Base-by-base conservation (phyloP, 306 rosid species). In the Notholithocarpus densiflorus region DNA sequence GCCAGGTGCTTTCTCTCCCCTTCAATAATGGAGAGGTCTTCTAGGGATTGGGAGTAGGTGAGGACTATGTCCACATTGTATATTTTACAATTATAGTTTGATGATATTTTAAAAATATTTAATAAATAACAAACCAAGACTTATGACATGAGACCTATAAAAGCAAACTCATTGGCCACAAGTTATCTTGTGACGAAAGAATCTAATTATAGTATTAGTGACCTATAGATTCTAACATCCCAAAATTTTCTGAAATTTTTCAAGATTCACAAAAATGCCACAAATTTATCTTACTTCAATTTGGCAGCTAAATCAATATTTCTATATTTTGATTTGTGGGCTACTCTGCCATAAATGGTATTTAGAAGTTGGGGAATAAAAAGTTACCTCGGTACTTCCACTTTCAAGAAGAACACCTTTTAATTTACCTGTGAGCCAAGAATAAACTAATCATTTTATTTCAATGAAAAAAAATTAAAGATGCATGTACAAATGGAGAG, bases 371-470 rank as follows among this genome's bases (percentile, higher is more conserved):
- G 52, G 52, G 26, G 15, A 43, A 77, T 77, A 11, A 57, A 64
- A 71, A 65, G 29, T 27, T 92, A 95, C 98, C 98, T 92, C 93
- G 4, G 97, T 81, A 75, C 92, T 95, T 80, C 97, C 98, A 64
- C 97, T 95, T 86, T 95, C 97, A 75, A 95, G 86, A 57, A 95
- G 90, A 86, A 95, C 94, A 81, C 98, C 98, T 82, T 91, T 95
- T 71, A 95, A 85, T 89, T 90, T 92, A 79, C 92, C 98, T 91
- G 93, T 21, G 62, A 48, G 4, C 57, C 70, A 82, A 37, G 71
- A 53, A 20, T 65, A 75, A 78, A 72, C 57, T 75, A 78, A 74
- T 65, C 71, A 71, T 66, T 64, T 9, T 66, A 81, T 82, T 48
- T 74, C 37, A 81, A 77, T 65, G 78, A 62, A n/a, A 13, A 54